A percentile compares a stretch with the other conserved stretches of the same genome.
phyloP scores from a whole-genome alignment of 202 grass and related monocot species.

The Alloteropsis angusta region DNA sequence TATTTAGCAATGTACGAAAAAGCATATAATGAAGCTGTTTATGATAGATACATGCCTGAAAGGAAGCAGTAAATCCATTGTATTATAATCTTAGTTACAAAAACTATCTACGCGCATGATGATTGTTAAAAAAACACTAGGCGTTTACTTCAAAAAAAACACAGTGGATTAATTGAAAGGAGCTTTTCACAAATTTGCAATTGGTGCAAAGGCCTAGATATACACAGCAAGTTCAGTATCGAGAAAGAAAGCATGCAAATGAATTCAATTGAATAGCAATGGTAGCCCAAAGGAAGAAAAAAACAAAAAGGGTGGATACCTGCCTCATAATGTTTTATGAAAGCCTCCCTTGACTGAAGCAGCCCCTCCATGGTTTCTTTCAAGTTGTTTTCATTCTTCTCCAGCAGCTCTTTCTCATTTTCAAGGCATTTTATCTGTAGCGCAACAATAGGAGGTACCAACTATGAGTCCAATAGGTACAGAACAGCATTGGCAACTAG shows the following conservation, averaged over 20 bases:
- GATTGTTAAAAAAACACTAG: background rate
- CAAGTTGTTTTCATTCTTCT: conserved; percentile 55
- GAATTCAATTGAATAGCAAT: background rate
- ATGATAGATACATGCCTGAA: background rate
- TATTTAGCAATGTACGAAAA: background rate
- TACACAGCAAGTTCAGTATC: background rate
- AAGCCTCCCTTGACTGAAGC: conserved; percentile 69
- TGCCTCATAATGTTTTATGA: conserved; percentile 67
- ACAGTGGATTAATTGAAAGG: background rate
- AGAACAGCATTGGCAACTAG: background rate
- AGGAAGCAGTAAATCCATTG: background rate
- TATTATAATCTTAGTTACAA: background rate
- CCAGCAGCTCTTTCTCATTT: conserved; percentile 64
- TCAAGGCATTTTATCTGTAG: conserved; percentile 67
- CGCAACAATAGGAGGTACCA: background rate
- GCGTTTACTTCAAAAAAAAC: background rate
- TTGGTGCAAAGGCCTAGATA: background rate
- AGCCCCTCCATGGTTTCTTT: conserved; percentile 61
- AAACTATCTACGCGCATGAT: background rate
- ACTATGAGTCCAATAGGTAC: background rate
- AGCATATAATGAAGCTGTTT: background rate
- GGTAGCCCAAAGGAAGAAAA: background rate
- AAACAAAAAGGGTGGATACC: conserved; percentile 4
- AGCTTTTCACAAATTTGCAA: background rate
- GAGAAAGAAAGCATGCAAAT: background rate